phyloP scores from a whole-genome alignment of 2,329 filamentous ascomycete genomes.

The Alternaria solani region DNA sequence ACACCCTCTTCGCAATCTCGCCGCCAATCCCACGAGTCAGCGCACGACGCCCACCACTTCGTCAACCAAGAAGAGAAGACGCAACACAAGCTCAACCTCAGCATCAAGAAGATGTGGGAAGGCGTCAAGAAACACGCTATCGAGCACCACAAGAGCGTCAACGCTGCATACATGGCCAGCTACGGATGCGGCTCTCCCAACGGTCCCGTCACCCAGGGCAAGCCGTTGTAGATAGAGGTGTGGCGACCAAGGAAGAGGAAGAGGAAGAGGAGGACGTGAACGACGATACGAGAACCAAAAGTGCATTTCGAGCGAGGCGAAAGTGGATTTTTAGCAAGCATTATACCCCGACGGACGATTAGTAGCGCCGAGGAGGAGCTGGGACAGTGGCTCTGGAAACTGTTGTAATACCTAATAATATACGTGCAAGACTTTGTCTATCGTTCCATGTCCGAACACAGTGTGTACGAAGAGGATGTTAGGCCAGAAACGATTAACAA shows the following conservation, averaged over 20 bases:
- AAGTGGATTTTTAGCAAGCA: constrained; percentile 13
- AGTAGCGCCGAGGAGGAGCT: constrained; percentile 4
- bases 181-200: constrained; percentile 27
- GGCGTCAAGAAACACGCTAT: constrained; percentile 36
- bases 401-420: background rate
- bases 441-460: background rate
- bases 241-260: background rate
- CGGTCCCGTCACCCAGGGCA: background rate
- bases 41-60: constrained; percentile 34
- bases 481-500: rapidly evolving
- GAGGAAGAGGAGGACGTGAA: background rate
- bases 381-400: background rate
- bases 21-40: constrained; percentile 31
- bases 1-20: constrained; percentile 24
- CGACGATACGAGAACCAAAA: background rate
- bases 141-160: constrained; percentile 43
- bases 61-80: constrained; percentile 25
- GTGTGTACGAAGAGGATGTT: background rate
- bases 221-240: background rate
- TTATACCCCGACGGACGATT: constrained; percentile 14
- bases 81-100: constrained; percentile 28
- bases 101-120: constrained; percentile 42
- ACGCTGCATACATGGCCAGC: constrained; percentile 37
- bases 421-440: background rate
- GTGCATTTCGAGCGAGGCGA: constrained; percentile 1